phyloP scores from a whole-genome alignment of 305 asterid species.

The Fraxinus ornus region DNA sequence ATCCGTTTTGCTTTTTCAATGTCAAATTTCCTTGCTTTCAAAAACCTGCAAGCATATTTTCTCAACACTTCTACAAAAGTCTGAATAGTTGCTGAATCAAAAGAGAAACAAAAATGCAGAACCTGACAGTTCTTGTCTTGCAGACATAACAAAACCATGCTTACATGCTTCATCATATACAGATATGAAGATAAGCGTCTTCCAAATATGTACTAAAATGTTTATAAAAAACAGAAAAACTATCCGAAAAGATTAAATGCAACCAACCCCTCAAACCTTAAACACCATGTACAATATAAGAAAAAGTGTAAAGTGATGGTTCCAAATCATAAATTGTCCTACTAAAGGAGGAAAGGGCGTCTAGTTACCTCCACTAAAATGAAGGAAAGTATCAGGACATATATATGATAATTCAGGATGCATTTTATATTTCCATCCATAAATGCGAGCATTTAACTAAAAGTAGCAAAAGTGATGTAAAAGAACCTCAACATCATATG shows the following conservation, averaged over 20 bases:
- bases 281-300: not conserved
- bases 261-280: not conserved
- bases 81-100: conserved; percentile 1
- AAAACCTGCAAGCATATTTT: conserved; percentile 36
- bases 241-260: not conserved
- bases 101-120: conserved; percentile 12
- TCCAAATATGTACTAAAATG: not conserved
- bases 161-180: not conserved
- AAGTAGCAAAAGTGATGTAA: not conserved
- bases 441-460: not conserved
- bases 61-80: conserved; percentile 11
- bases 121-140: not conserved
- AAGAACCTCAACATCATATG: conserved; percentile 87
- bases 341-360: not conserved
- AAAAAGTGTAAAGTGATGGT: not conserved
- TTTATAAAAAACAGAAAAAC: not conserved
- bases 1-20: conserved; percentile 53
- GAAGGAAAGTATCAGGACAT: not conserved
- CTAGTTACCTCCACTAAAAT: not conserved
- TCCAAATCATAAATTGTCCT: conserved; percentile 2
- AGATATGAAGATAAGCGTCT: not conserved
- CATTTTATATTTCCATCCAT: conserved; percentile 2
- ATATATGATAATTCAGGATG: not conserved
- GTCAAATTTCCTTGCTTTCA: conserved; percentile 62
- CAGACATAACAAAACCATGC: not conserved